These are phyloP conservation scores for Globisporangium abappressorium DNA, from an alignment of 352 stramenopile species.

Conservation along the genomic window DNA sequence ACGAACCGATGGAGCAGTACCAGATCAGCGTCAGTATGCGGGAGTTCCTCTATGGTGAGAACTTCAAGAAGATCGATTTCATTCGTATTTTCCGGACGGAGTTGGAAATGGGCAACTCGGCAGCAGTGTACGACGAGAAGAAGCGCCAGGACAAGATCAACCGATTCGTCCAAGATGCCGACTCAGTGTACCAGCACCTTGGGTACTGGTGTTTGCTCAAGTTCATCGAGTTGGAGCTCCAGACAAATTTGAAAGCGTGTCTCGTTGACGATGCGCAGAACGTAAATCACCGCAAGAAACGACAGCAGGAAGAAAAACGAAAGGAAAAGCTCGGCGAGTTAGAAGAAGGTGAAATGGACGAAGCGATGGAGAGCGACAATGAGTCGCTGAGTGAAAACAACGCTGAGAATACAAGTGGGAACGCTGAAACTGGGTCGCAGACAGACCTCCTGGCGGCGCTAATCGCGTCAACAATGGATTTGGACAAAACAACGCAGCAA, in stretches of 20 bases:
- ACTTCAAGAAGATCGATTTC: constrained; percentile 68
- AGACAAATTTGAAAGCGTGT: constrained; percentile 66
- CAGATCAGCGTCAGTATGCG: constrained; percentile 30
- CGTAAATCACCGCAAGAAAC: constrained; percentile 46
- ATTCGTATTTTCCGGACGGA: constrained; percentile 58
- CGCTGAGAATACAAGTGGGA: not conserved
- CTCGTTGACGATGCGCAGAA: constrained; percentile 60
- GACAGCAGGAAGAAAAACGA: constrained; percentile 19
- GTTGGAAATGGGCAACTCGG: constrained; percentile 69
- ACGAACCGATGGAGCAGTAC: not conserved
- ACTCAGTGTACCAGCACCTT: constrained; percentile 57
- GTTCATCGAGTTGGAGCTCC: constrained; percentile 75
- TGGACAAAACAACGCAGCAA: constrained; percentile 30
- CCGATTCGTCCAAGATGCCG: constrained; percentile 64
- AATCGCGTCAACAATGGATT: constrained; percentile 27
- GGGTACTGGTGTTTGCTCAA: constrained; percentile 81
- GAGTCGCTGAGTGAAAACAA: constrained; percentile 8
- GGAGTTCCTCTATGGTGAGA: constrained; percentile 65
- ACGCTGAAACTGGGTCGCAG: not conserved
- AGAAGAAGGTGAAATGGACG: constrained; percentile 31
- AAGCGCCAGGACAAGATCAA: constrained; percentile 76
- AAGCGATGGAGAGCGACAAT: constrained; percentile 20
- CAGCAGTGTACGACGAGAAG: constrained; percentile 64
- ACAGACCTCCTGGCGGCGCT: constrained; percentile 11
- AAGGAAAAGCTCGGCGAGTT: constrained; percentile 9